Base-by-base conservation (phyloP, 495 filamentous ascomycete species). In the Hypoxylon fragiforme region DNA sequence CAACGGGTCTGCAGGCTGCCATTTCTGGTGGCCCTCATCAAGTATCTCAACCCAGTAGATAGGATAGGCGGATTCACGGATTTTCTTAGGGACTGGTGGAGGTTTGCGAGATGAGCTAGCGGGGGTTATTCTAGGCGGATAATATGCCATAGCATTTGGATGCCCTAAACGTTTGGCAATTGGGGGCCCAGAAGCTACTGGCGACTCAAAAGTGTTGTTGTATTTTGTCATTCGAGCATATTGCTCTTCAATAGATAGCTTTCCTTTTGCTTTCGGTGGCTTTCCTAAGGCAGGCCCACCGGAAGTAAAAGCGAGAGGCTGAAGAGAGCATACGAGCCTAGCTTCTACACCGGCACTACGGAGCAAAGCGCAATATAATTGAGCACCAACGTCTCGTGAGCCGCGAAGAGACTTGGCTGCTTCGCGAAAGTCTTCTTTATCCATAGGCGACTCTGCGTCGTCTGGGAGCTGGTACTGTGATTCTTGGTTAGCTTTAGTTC, bases 31-130 rank as follows among this genome's bases (percentile, higher is more conserved):
- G 11, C 85, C 87, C 48, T 82, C 74, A 62, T 96, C 89, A 62
- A 95, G 90, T 2, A 88, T 86, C 70, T 98, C 94, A 1, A 96
- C 85, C 94, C 94, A 98, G 66, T 88, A 97, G 3, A 97, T 73
- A 0, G 94, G 95, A 54, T 84, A 88, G 1, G 79, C 67, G 2
- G 90, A 92, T 63, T 85, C 85, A 16, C 76, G 76, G 11, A 78
- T 77, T 20, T 41, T 54, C 44, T 70, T 77, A 7, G 67, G 61
- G 5, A 73, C 67, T 15, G 66, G 63, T 3, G 54, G 48, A 3
- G 36, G 28, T 14, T 65, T 55, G 3, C 19, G 59, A 15, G 72
- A 42, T 1, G 65, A 53, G 7, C 61, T 44, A 13, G 69, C 57
- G 6, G 47, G 12, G 16, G 50, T 30, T 9, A 64, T 50, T 13